A percentile compares a stretch with the other conserved stretches of the same genome.
Conservation (phyloP, 2,329 filamentous ascomycete genomes). For the Botryosphaeria dothidea region DNA sequence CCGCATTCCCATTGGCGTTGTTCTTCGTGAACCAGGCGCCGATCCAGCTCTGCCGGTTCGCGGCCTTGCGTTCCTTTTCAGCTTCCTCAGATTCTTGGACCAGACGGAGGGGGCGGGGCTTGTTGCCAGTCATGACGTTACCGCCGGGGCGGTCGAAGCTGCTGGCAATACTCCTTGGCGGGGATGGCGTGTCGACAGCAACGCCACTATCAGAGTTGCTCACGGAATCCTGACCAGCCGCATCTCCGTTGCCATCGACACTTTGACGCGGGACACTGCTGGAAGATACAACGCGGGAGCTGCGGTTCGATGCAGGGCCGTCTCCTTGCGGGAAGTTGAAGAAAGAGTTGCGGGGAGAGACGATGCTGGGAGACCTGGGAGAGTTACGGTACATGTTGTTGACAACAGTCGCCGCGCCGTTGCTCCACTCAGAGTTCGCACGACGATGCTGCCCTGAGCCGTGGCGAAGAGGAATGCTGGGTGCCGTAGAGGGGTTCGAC, state of each 20-base stretch:
- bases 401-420: conserved; percentile 71
- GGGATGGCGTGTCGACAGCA: conserved; percentile 41
- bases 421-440: conserved; percentile 45
- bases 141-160: conserved; percentile 29
- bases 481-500: conserved; percentile 71
- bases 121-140: conserved; percentile 57
- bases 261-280: conserved; percentile 44
- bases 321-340: conserved; percentile 52
- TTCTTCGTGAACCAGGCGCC: conserved; percentile 13
- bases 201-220: conserved; percentile 35
- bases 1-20: neutral
- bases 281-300: conserved; percentile 54
- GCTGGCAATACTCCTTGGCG: conserved; percentile 58
- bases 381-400: conserved; percentile 79
- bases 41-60: conserved; percentile 47
- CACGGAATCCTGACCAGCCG: conserved; percentile 25
- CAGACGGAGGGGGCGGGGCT: conserved; percentile 80
- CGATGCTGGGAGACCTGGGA: conserved; percentile 47
- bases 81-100: conserved; percentile 69
- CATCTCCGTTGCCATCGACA: conserved; percentile 26
- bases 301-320: conserved; percentile 41
- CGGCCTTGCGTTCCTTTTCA: conserved; percentile 44
- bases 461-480: conserved; percentile 70
- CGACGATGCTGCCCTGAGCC: conserved; percentile 45
- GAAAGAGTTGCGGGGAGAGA: conserved; percentile 40